Evolutionary conservation across 805 yeast species (phyloP).

Genomic region (Yamadazyma akitaensis): DNA sequence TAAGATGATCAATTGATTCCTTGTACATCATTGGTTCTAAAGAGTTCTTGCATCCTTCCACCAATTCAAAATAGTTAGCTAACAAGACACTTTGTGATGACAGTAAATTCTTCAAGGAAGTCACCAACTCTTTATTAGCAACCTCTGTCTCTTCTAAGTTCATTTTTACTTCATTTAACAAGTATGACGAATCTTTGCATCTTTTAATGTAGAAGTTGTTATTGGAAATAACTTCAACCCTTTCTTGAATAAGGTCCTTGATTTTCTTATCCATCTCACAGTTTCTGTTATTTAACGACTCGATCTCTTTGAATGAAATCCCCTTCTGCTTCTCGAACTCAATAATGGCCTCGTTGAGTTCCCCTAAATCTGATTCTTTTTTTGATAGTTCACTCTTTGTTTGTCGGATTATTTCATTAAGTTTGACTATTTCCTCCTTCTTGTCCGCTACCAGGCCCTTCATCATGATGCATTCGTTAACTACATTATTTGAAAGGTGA

Average conservation of each 20-base stretch:
- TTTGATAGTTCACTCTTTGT: not conserved
- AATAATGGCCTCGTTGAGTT: not conserved
- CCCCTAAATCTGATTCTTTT: not conserved
- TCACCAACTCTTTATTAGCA: not conserved
- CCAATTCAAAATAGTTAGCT: conserved; percentile 4
- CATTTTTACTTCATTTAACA: not conserved
- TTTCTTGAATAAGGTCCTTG: not conserved
- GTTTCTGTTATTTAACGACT: not conserved
- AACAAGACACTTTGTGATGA: not conserved
- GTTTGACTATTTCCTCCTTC: not conserved
- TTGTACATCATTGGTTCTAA: conserved; percentile 17
- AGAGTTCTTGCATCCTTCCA: conserved; percentile 1
- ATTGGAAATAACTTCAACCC: conserved; percentile 5
- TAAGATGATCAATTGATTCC: conserved; percentile 13
- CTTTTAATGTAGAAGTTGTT: conserved; percentile 7
- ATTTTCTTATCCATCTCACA: not conserved
- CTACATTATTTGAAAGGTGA: conserved; percentile 1
- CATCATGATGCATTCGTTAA: not conserved
- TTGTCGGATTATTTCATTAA: not conserved
- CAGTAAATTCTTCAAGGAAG: not conserved
- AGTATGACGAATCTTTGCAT: not conserved
- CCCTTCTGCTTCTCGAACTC: not conserved
- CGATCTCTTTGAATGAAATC: not conserved
- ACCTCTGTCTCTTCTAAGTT: not conserved
- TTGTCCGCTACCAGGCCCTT: not conserved